Conservation (phyloP, 1,284 basidiomycete species). For the Apiotrichum sp. region DNA sequence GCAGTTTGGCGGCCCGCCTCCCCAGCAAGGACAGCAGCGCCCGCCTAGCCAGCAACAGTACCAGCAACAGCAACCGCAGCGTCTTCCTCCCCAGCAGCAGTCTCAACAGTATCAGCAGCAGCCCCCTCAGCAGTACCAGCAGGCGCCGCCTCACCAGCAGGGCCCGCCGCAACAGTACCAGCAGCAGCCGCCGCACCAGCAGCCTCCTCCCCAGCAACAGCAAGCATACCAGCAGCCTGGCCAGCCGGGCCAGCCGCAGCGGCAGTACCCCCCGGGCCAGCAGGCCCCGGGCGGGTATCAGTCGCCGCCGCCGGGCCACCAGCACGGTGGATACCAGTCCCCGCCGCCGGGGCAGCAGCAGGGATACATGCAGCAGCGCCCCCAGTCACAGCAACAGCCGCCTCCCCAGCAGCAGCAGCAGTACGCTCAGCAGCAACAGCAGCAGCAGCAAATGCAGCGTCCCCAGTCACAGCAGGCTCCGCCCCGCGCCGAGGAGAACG, state of each 20-base stretch:
- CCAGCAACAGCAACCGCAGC: not conserved
- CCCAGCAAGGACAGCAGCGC: slow-evolving; percentile 10
- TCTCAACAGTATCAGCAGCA: slow-evolving; percentile 17
- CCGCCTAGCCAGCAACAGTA: slow-evolving; percentile 11
- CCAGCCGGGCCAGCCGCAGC: not conserved
- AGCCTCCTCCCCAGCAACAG: slow-evolving; percentile 9
- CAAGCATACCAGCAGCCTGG: not conserved
- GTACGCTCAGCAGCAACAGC: slow-evolving; percentile 2
- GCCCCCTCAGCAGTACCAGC: slow-evolving; percentile 11
- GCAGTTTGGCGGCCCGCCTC: slow-evolving; percentile 1
- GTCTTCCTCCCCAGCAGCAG: not conserved
- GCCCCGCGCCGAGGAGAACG: slow-evolving; percentile 20
- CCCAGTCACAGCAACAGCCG: slow-evolving; percentile 11
- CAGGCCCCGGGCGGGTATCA: slow-evolving; percentile 14
- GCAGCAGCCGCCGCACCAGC: not conserved
- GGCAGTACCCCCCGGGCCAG: slow-evolving; percentile 1
- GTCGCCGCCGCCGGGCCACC: slow-evolving; percentile 9
- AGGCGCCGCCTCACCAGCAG: not conserved
- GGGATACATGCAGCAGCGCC: slow-evolving; percentile 14
- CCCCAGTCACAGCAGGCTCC: slow-evolving; percentile 13
- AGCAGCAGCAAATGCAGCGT: slow-evolving; percentile 7
- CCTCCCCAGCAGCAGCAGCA: slow-evolving; percentile 12
- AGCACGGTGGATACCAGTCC: not conserved
- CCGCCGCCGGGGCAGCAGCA: slow-evolving; percentile 12
- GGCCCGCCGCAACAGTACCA: not conserved